Conservation (phyloP, 331 rosid genomes). For the Ulmus americana region DNA sequence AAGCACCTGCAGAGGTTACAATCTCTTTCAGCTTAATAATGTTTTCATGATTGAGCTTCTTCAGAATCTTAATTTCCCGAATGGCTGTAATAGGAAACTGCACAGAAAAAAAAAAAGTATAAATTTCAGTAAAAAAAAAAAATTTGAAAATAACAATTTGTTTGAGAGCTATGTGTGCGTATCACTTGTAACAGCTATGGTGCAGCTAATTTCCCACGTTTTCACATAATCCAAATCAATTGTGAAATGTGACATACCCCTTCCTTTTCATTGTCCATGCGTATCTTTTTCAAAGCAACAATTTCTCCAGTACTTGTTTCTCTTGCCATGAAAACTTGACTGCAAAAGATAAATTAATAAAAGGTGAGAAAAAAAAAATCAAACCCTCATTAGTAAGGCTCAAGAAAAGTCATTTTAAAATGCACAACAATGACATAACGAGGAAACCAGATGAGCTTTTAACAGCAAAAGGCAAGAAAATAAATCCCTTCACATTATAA, state of each 20-base stretch:
- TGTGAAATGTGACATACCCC: constrained; percentile 40
- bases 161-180: too few relatives aligned
- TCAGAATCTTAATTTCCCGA: constrained; percentile 69
- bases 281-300: constrained; percentile 70
- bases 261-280: constrained; percentile 76
- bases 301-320: constrained; percentile 64
- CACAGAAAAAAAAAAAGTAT: constrained; percentile 4
- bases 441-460: background rate
- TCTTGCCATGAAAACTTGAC: constrained; percentile 76
- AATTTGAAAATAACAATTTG: background rate
- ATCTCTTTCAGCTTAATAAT: constrained; percentile 69
- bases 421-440: background rate
- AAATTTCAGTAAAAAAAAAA: background rate
- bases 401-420: background rate
- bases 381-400: background rate
- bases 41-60: constrained; percentile 69
- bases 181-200: background rate
- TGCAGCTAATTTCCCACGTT: background rate
- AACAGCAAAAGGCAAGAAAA: background rate
- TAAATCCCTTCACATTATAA: background rate
- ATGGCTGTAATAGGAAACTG: constrained; percentile 87
- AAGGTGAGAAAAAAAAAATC: background rate
- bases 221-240: background rate
- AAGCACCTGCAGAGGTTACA: constrained; percentile 60
- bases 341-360: constrained; percentile 24